Conservation (phyloP, 495 filamentous ascomycete genomes). For the Trichoderma parareesei region DNA sequence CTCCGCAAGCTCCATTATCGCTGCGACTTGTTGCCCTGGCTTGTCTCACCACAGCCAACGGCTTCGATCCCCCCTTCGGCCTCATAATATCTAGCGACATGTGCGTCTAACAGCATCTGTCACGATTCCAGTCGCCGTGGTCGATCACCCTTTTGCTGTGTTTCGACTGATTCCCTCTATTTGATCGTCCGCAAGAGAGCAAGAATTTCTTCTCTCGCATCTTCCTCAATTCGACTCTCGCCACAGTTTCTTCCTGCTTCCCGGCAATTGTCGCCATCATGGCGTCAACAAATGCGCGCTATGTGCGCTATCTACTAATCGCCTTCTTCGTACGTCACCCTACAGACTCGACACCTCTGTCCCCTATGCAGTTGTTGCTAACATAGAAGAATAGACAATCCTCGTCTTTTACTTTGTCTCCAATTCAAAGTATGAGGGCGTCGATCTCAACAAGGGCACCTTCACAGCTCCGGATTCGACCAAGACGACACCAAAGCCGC, state of each 20-base stretch:
- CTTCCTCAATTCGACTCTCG: not conserved
- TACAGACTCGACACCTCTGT: not conserved
- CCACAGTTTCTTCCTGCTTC: not conserved
- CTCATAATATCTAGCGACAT: not conserved
- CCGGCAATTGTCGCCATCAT: constrained; percentile 33
- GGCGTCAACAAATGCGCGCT: constrained; percentile 58
- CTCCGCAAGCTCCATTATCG: not conserved
- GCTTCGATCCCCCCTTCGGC: not conserved
- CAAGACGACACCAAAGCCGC: not conserved
- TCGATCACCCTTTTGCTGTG: not conserved
- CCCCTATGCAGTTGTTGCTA: not conserved
- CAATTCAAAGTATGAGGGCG: constrained; percentile 47
- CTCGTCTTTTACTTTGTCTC: constrained; percentile 74
- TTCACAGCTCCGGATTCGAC: not conserved
- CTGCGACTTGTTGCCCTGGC: not conserved
- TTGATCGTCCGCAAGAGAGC: not conserved
- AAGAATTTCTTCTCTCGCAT: not conserved
- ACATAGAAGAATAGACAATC: constrained; percentile 44
- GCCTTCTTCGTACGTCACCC: constrained; percentile 65
- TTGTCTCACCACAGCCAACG: not conserved
- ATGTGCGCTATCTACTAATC: constrained; percentile 82
- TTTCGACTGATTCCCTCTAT: not conserved
- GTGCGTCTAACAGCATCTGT: not conserved
- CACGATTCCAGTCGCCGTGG: constrained; percentile 3
- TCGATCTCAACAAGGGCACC: constrained; percentile 10